These are phyloP conservation scores for Volutella citrinella DNA, from an alignment of 2,329 filamentous ascomycete genomes.

Conservation along the genomic window DNA sequence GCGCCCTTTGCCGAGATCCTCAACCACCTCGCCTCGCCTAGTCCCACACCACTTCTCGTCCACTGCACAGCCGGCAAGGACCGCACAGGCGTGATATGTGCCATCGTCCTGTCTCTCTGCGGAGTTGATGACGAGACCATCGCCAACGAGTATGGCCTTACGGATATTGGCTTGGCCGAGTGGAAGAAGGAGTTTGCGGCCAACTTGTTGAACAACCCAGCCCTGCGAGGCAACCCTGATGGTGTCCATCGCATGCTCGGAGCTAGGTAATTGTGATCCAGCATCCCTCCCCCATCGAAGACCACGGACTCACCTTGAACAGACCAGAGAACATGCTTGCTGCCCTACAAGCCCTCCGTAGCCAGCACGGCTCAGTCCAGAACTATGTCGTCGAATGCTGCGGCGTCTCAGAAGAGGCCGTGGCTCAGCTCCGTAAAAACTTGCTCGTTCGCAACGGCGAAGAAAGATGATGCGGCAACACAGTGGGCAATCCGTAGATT, in stretches of 20 bases:
- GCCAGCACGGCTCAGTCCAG: conserved; percentile 62
- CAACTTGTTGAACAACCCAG: conserved; percentile 47
- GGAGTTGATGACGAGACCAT: conserved; percentile 57
- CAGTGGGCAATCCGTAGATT: conserved; percentile 15
- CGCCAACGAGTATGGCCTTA: conserved; percentile 68
- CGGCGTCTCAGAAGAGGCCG: conserved; percentile 52
- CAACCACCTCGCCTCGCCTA: conserved; percentile 47
- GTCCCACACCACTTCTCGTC: conserved; percentile 53
- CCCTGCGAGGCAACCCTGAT: conserved; percentile 43
- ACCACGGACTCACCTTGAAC: background rate
- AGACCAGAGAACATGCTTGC: conserved; percentile 47
- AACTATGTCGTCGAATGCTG: conserved; percentile 59
- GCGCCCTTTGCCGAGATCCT: conserved; percentile 52
- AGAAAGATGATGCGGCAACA: conserved; percentile 39
- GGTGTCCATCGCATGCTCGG: conserved; percentile 45
- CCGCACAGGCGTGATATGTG: conserved; percentile 68
- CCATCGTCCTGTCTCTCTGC: conserved; percentile 61
- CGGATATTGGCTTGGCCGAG: conserved; percentile 56
- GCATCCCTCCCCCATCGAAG: no score
- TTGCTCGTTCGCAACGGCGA: conserved; percentile 37
- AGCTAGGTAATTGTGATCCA: conserved; percentile 40
- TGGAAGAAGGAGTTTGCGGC: conserved; percentile 51
- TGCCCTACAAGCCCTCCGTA: conserved; percentile 53
- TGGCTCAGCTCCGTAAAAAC: conserved; percentile 51
- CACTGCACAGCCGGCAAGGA: conserved; percentile 80